Base-by-base conservation (phyloP, 352 stramenopile species). In the Peronospora belbahrii region DNA sequence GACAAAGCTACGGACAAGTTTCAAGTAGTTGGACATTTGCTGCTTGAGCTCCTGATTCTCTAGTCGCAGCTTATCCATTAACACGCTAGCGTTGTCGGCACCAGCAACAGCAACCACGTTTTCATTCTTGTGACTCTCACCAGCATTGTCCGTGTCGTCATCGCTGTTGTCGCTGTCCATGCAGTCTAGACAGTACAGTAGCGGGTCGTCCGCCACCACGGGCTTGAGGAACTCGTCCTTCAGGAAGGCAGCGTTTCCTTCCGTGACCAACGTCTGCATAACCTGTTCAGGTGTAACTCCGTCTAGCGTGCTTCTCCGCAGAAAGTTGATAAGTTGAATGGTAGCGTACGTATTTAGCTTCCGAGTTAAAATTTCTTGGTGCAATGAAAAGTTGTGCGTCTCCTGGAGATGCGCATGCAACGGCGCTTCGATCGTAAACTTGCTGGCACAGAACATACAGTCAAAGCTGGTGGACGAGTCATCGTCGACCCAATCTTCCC, bases 401-500 rank as follows among this genome's bases (percentile, higher is more conserved):
- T 55, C 56, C 19, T 67, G 49, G 24, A 85, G 38, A 53, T 92
- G 80, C 53, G 60, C 59, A 42, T 88, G 75, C 30, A 92, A 62
- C 20, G 63, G 52, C 46, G 66, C 56, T 47, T 87, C 67, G 9
- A 48, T 33, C 10, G 65, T 24, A 45, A 76, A 74, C 28, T 68
- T 68, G 34, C 64, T 58, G 38, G 42, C 41, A 47, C 81, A 92
- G 56, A 92, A 88, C 19, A 92, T 65, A 33, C 81, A 92, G 44
- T 53, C 57, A 44, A 84, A 85, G 51, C 45, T 67, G 17, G 48
- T 14, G 41, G 67, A 62, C 17, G 67, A 48, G 42, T 56, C 57
- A 31, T 92, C 81, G 47, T 88, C 81, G 33, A 88, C 71, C 81
- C 81, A 92, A 70, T 92, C 81, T 39, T 92, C 74, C 81, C 81